These are phyloP conservation scores for Corylus avellana DNA, from an alignment of 306 rosid species.

Conservation along the genomic window DNA sequence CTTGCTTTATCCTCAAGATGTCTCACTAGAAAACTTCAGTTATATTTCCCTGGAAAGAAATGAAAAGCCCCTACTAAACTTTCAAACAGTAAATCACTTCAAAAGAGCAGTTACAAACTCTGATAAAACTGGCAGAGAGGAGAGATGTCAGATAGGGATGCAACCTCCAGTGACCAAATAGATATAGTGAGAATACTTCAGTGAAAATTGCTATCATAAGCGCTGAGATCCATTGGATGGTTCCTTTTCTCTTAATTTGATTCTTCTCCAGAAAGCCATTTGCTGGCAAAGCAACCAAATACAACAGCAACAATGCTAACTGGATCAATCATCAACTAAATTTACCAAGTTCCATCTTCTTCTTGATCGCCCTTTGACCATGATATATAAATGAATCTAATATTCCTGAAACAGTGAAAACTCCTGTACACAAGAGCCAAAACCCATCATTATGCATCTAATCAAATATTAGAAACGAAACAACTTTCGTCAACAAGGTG, in stretches of 20 bases:
- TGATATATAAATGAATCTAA: slow-evolving; percentile 94
- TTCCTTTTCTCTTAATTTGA: slow-evolving; percentile 35
- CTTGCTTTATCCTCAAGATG: not conserved
- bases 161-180: slow-evolving; percentile 23
- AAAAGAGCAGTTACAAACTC: not conserved
- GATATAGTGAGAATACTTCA: slow-evolving; percentile 28
- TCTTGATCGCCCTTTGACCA: slow-evolving; percentile 92
- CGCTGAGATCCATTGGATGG: slow-evolving; percentile 34
- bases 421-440: slow-evolving; percentile 52
- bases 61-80: not conserved
- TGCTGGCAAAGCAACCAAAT: slow-evolving; percentile 32
- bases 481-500: not conserved
- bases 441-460: slow-evolving; percentile 16
- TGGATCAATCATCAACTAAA: slow-evolving; percentile 50
- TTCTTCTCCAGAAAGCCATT: slow-evolving; percentile 43
- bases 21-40: not conserved
- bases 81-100: slow-evolving; percentile 23
- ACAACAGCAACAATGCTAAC: slow-evolving; percentile 23
- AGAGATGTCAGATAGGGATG: not conserved
- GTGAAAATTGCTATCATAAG: slow-evolving; percentile 37
- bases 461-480: slow-evolving; percentile 18
- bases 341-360: slow-evolving; percentile 97
- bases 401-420: slow-evolving; percentile 94
- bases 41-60: slow-evolving; percentile 2
- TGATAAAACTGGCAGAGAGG: not conserved